Conservation (phyloP, 768 basidiomycete species). For the Kwoniella dejecticola region DNA sequence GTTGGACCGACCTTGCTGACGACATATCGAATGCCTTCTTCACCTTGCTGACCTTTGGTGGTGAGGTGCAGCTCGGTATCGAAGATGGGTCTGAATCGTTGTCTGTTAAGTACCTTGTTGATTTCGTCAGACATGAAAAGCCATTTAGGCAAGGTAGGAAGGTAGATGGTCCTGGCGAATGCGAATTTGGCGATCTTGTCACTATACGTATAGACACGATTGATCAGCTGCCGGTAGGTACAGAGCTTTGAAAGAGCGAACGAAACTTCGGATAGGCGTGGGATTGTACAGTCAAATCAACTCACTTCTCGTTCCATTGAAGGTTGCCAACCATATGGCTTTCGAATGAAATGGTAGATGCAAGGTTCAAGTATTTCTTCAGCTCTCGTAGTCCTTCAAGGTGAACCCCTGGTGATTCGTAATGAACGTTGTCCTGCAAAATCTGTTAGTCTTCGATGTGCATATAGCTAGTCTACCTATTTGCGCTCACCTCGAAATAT, state of each 20-base stretch:
- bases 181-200: slow-evolving; percentile 20
- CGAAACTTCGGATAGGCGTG: neutral
- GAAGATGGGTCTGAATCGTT: slow-evolving; percentile 8
- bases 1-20: slow-evolving; percentile 35
- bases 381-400: slow-evolving; percentile 30
- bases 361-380: slow-evolving; percentile 28
- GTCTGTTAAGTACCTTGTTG: slow-evolving; percentile 15
- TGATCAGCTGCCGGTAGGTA: too few species aligned
- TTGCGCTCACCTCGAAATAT: slow-evolving; percentile 40
- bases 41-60: slow-evolving; percentile 16
- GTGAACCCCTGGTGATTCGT: slow-evolving; percentile 19
- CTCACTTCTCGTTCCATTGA: slow-evolving; percentile 36
- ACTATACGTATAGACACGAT: too few species aligned
- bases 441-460: neutral
- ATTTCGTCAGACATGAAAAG: slow-evolving; percentile 18
- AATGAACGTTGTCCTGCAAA: slow-evolving; percentile 23
- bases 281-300: neutral
- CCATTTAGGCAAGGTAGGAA: slow-evolving; percentile 24
- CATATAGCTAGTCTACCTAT: neutral
- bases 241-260: too few species aligned
- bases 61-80: slow-evolving; percentile 25
- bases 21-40: slow-evolving; percentile 20
- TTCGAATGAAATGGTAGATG: slow-evolving; percentile 16
- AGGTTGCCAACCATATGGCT: slow-evolving; percentile 23
- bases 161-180: slow-evolving; percentile 23